Percentiles rank a stretch among this genome's conserved stretches.
Evolutionary conservation across 441 rosid genomes (phyloP).

Genomic region (Adansonia madagascariensis): DNA sequence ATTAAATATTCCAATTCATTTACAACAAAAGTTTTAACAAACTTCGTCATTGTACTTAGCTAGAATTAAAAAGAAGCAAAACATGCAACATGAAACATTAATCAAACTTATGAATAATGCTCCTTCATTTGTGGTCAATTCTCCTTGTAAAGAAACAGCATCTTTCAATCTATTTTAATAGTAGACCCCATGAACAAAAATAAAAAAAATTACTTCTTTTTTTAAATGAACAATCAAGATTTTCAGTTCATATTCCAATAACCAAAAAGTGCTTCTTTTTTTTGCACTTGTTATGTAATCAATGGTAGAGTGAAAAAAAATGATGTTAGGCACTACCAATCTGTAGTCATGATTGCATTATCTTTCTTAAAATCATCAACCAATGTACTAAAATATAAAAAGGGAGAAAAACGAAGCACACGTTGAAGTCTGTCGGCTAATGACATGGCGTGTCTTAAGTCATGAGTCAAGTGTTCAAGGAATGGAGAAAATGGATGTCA

Average conservation of each 20-base stretch:
- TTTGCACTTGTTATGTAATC: background rate
- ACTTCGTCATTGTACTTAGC: background rate
- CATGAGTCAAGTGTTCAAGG: background rate
- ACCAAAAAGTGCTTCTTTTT: background rate
- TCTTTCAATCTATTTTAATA: background rate
- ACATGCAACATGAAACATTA: slow-evolving; percentile 3
- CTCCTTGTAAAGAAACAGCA: background rate
- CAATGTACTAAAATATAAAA: background rate
- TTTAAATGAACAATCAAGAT: background rate
- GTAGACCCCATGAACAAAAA: background rate
- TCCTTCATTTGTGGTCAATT: background rate
- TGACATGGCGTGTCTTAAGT: background rate
- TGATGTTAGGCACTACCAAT: background rate
- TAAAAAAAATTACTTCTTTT: no score
- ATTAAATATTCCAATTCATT: background rate
- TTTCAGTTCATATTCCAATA: background rate
- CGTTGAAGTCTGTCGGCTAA: background rate
- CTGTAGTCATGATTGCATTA: background rate
- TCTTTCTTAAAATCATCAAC: background rate
- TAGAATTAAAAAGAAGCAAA: background rate
- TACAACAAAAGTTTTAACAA: background rate
- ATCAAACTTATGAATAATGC: background rate
- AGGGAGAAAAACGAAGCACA: background rate
- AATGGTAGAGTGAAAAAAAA: background rate
- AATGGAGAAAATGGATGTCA: background rate